These are phyloP conservation scores for Aspergillus sparsus DNA, from an alignment of 495 filamentous ascomycete genomes.

Conservation along the genomic window DNA sequence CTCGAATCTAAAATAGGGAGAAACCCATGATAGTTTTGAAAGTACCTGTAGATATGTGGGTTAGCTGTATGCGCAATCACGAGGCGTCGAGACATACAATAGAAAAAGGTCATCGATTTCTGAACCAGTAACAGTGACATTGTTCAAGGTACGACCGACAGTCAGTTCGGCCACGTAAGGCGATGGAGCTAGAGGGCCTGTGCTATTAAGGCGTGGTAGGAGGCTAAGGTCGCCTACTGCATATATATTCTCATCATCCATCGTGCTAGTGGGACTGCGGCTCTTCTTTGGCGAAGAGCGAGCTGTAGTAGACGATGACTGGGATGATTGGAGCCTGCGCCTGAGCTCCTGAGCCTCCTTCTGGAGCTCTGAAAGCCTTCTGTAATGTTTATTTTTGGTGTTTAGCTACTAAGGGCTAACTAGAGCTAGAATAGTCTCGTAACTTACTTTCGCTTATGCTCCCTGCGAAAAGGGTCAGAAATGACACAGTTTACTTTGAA, in stretches of 20 bases:
- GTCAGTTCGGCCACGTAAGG: neutral
- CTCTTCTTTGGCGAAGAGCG: conserved; percentile 2
- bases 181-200: too few relatives aligned
- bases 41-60: conserved; percentile 40
- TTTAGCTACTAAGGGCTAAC: neutral
- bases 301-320: conserved; percentile 10
- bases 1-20: conserved; percentile 47
- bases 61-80: neutral
- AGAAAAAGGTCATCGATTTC: conserved; percentile 45
- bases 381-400: conserved; percentile 4
- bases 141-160: conserved; percentile 37
- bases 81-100: conserved; percentile 23
- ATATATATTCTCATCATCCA: too few relatives aligned
- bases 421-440: neutral
- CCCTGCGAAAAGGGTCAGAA: conserved; percentile 46
- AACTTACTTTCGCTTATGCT: conserved; percentile 47
- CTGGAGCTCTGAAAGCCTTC: conserved; percentile 41
- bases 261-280: too few relatives aligned
- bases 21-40: conserved; percentile 47
- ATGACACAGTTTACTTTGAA: conserved; percentile 41
- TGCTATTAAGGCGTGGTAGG: too few relatives aligned
- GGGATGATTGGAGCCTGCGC: conserved; percentile 32
- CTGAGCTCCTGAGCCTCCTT: conserved; percentile 43
- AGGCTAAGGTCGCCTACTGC: too few relatives aligned
- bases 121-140: conserved; percentile 26